Evolutionary conservation across 768 basidiomycete genomes (phyloP).

Genomic region (Hysterangium stoloniferum): DNA sequence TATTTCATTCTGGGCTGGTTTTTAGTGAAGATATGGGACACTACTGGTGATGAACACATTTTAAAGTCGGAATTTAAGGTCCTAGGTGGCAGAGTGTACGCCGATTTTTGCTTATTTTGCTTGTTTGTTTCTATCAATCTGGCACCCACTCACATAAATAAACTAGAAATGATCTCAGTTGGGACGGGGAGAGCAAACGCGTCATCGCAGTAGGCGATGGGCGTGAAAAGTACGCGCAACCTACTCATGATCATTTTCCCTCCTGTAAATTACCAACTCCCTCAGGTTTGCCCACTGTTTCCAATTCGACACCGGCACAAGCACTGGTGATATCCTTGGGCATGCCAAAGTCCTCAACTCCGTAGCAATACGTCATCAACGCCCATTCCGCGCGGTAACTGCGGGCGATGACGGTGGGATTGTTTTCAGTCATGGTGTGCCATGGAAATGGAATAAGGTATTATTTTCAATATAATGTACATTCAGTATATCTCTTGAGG

Average conservation of each 20-base stretch:
- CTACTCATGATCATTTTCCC: not conserved
- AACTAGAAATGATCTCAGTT: constrained; percentile 82
- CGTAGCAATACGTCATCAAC: constrained; percentile 77
- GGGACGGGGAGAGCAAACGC: constrained; percentile 97
- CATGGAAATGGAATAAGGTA: constrained; percentile 87
- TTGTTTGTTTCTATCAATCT: not conserved
- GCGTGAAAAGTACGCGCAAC: constrained; percentile 72
- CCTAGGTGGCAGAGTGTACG: constrained; percentile 66
- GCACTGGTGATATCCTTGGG: constrained; percentile 81
- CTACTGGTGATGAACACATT: constrained; percentile 72
- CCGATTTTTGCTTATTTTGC: no score
- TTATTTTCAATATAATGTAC: not conserved
- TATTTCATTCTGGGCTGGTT: not conserved
- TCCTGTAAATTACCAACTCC: not conserved
- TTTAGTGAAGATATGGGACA: constrained; percentile 88
- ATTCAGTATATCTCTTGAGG: not conserved
- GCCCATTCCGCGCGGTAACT: constrained; percentile 88
- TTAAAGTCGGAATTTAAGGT: constrained; percentile 78
- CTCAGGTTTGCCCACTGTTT: constrained; percentile 75
- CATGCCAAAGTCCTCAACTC: constrained; percentile 89
- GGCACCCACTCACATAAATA: not conserved
- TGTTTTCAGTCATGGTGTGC: constrained; percentile 68
- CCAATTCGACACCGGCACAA: constrained; percentile 75
- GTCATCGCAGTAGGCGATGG: constrained; percentile 93
- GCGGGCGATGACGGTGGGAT: constrained; percentile 79